These are phyloP conservation scores for Poteriospumella lacustris DNA, from an alignment of 108 stramenopile species.

Conservation along the genomic window DNA sequence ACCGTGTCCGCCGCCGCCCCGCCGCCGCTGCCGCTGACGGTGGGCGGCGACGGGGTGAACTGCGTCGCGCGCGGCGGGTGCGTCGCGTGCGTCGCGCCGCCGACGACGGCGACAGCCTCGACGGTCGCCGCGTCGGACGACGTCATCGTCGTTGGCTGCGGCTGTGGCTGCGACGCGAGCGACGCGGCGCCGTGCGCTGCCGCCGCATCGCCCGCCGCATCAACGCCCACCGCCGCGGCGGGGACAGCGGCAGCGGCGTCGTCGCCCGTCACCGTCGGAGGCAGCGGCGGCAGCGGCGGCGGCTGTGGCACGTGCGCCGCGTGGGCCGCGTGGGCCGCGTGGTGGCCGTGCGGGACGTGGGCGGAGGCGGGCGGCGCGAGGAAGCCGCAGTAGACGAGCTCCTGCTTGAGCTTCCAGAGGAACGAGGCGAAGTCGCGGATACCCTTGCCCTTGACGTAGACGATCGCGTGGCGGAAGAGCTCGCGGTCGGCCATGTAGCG, in stretches of 20 bases:
- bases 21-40: too few relatives aligned
- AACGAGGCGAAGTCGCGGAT: neutral
- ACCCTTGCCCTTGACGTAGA: conserved; percentile 4
- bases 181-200: too few relatives aligned
- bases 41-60: conserved; percentile 25
- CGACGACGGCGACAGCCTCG: conserved; percentile 51
- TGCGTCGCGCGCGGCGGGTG: conserved; percentile 44
- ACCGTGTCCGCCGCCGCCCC: too few relatives aligned
- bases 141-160: conserved; percentile 24
- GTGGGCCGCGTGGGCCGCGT: too few relatives aligned
- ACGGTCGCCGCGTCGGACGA: conserved; percentile 57
- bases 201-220: too few relatives aligned
- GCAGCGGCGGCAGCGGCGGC: too few relatives aligned
- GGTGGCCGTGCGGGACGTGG: too few relatives aligned
- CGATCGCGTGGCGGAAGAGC: conserved; percentile 38
- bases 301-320: too few relatives aligned
- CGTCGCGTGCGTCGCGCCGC: conserved; percentile 39
- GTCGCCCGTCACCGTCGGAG: too few relatives aligned
- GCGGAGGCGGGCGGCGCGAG: neutral
- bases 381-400: neutral
- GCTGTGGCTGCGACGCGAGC: too few relatives aligned
- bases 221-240: too few relatives aligned
- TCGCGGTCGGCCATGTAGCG: conserved; percentile 69
- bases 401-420: neutral
- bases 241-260: too few relatives aligned